A percentile compares a stretch with the other conserved stretches of the same genome.
Evolutionary conservation across 2,329 filamentous ascomycete genomes (phyloP).

Genomic region (Chaetomium strumarium): DNA sequence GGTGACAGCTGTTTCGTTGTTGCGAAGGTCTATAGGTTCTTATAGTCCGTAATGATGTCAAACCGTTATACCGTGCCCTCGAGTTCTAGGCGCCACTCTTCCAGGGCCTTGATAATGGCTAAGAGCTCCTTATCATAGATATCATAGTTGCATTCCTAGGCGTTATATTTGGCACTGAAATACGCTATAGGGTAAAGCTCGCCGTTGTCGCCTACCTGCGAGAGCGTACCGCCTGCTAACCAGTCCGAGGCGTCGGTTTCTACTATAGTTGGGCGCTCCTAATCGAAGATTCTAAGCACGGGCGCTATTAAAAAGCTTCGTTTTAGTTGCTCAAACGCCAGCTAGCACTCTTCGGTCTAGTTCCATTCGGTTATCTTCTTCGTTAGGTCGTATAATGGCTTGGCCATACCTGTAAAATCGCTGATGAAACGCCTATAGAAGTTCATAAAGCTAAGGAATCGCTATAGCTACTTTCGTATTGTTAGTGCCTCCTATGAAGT

Average conservation of each 20-base stretch:
- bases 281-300: not conserved
- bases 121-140: not conserved
- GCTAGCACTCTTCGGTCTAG: not conserved
- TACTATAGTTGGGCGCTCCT: not conserved
- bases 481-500: not conserved
- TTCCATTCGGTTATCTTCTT: not conserved
- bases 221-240: not conserved
- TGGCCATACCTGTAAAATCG: not conserved
- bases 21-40: not conserved
- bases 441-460: not conserved
- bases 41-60: not conserved
- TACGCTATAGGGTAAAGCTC: not conserved
- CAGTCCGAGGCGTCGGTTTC: slow-evolving; percentile 1
- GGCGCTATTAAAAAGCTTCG: not conserved
- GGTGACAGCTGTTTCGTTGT: not conserved
- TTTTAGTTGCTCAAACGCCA: not conserved
- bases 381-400: not conserved
- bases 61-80: not conserved
- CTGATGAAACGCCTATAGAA: slow-evolving; percentile 3
- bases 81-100: not conserved
- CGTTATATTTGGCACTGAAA: not conserved
- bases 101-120: not conserved
- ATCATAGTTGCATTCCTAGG: not conserved
- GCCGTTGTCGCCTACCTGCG: not conserved
- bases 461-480: not conserved